Evolutionary conservation across 257 asterid species (phyloP), one percentile per base, ranked within the genome.

Genomic region (Solanum tacnaense): DNA sequence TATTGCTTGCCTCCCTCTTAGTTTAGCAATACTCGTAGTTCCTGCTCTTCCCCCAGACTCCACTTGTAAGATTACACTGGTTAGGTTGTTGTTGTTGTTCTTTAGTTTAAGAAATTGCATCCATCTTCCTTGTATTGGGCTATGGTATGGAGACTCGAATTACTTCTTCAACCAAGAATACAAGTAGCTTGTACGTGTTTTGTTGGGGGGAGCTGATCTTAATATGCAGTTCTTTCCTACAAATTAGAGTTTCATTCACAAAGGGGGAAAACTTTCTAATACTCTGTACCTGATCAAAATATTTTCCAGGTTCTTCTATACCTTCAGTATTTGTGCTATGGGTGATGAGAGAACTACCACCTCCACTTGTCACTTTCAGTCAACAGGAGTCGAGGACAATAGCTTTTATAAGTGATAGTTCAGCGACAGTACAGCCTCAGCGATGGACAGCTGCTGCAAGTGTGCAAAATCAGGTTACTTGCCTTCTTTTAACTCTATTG

Each of bases 331-430:
- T 94, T 81, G 91, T 97, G 41, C 86, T 97, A 71, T 92, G 93
- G 92, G 95, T 97, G 94, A 97, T 97, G 99, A 96, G 94, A 91
- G 99, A 97, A 90, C 75, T 97, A 52, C 99, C 99, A 60, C 95
- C 96, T 74, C 95, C 92, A 9, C 87, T 88, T 25, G 86, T 91
- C 87, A 89, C 88, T 44, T 90, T 87, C 72, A 86, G 94, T 81
- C 90, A 83, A 79, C 92, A 92, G 90, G 98, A 93, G 86, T 91
- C 98, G 23, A 92, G 92, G 90, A 94, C 94, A 29, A 91, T 95
- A 75, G 91, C 98, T 62, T 97, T 93, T 85, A 90, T 97, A 39
- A 93, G 89, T 68, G 99, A 97, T 5, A 89, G 89, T 85, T 89
- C 96, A 5, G 92, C 87, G 72, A 78, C 92, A 62, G 83, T 90